Evolutionary conservation across 495 filamentous ascomycete species (phyloP), one percentile per base, ranked within the genome.

Genomic region (Tuber brumale): DNA sequence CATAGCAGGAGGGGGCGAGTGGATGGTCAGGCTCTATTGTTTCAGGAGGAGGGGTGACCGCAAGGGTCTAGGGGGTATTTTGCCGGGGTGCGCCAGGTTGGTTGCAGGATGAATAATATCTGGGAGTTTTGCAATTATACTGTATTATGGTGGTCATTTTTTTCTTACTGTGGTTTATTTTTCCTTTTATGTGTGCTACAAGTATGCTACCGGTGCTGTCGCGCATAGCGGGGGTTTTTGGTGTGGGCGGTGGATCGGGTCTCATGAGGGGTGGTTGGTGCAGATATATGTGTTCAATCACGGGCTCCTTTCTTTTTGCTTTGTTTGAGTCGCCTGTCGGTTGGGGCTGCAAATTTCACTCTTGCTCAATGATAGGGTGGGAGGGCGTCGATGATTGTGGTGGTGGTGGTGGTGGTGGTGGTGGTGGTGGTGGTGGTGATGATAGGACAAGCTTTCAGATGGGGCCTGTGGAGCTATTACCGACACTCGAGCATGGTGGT

Each of bases 251-350:
- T 18, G 9, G 57, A 66, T 66, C 57, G 57, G n/a, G 27, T 66
- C 27, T 31, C 27, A 21, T 18, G 57, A 31, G 57, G 57, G 10
- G 57, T 6, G 57, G 57, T 31, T 2, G n/a, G 57, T 66, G 57
- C 14, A 31, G 57, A 66, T 66, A 31, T 31, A n/a, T 57, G 9
- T 66, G 27, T 31, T 66, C 57, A 1, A 31, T 61, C n/a, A 3
- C 57, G 12, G 57, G 57, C 57, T 66, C 23, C 23, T 57, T 57
- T 57, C 10, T 66, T 66, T 66, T 66, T 66, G 57, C 57, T 66
- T 66, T 66, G 57, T 66, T 66, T 66, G n/a, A 66, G 57, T 66
- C n/a, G n/a, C 23, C 48, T 12, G 23, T 57, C 48, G 57, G n/a
- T n/a, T 31, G 57, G 57, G 57, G 57, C n/a, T 27, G 57, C 23